Conservation (phyloP, 768 basidiomycete species). For the Coprinopsis marcescibilis region DNA sequence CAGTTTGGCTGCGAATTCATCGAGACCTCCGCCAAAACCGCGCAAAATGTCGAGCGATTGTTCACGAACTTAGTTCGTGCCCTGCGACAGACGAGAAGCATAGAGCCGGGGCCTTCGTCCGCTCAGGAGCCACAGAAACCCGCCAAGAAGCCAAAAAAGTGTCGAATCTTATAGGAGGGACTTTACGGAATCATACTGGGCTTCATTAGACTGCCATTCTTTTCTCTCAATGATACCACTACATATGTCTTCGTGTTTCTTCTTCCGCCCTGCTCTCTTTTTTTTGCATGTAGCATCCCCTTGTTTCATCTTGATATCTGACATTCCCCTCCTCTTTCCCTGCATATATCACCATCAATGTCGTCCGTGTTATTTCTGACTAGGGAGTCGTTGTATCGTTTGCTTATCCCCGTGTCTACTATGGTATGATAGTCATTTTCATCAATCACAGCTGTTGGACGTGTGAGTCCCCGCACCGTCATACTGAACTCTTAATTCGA, state of each 20-base stretch:
- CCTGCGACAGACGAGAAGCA: conserved; percentile 65
- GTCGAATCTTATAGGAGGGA: conserved; percentile 77
- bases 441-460: not conserved
- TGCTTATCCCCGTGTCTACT: not conserved
- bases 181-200: conserved; percentile 54
- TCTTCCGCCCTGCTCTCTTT: conserved; percentile 20
- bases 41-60: conserved; percentile 84
- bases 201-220: conserved; percentile 53
- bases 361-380: conserved; percentile 10
- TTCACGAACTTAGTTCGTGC: conserved; percentile 85
- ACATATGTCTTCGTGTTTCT: conserved; percentile 28
- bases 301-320: conserved; percentile 20
- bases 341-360: conserved; percentile 17
- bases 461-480: not conserved
- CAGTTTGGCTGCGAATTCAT: conserved; percentile 89
- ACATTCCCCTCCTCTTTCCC: conserved; percentile 15
- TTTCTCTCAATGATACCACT: conserved; percentile 76
- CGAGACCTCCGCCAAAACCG: conserved; percentile 95
- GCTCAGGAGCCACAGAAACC: conserved; percentile 20
- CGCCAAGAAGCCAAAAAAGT: conserved; percentile 48
- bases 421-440: conserved; percentile 2
- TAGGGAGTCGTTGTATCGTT: conserved; percentile 9
- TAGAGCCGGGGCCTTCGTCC: conserved; percentile 39
- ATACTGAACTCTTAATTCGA: not conserved
- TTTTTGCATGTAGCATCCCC: conserved; percentile 17